Base-by-base conservation (phyloP, 257 asterid species). In the Buddleja alternifolia region DNA sequence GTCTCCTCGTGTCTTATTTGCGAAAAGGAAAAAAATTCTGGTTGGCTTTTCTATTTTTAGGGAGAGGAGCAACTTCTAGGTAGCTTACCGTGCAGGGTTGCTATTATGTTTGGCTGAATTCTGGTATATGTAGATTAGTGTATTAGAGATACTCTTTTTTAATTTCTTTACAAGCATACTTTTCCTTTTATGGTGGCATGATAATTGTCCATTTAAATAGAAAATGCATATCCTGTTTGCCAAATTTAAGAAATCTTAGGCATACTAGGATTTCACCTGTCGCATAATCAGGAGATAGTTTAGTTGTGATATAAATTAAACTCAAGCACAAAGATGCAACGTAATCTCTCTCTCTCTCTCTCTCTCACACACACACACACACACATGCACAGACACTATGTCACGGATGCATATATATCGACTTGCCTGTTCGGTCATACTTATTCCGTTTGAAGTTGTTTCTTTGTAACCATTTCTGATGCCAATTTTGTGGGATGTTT, bases 401-500 rank as follows among this genome's bases (percentile, higher is more conserved):
- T 10, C 54, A 9, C 4, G 16, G 25, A 41, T 14, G 17, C 62
- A 36, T 14, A 2, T 10, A 32, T 29, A 25, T 10, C 56, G 7
- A n/a, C 12, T 7, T 7, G 24, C 21, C 19, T 8, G 24, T 24
- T 24, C 69, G 7, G 15, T 63, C 34, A 8, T 29, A 12, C 25
- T 24, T 12, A 32, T 41, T 61, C 21, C 48, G 11, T 4, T 40
- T 4, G 47, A n/a, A n/a, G 0, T 10, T 7, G 42, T 20, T 48
- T 60, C 1, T 20, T 14, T 14, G 10, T 32, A 19, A 40, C 34
- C 7, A 3, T 60, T 46, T 41, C 15, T 37, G 12, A 25, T 51
- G 25, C 32, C 39, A 29, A n/a, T 7, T 71, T 51, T 15, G 1
- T 70, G 8, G 34, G 62, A 62, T 70, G 68, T 37, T 76, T 64